phyloP scores from a whole-genome alignment of 306 rosid species.

The Quercus dentata region DNA sequence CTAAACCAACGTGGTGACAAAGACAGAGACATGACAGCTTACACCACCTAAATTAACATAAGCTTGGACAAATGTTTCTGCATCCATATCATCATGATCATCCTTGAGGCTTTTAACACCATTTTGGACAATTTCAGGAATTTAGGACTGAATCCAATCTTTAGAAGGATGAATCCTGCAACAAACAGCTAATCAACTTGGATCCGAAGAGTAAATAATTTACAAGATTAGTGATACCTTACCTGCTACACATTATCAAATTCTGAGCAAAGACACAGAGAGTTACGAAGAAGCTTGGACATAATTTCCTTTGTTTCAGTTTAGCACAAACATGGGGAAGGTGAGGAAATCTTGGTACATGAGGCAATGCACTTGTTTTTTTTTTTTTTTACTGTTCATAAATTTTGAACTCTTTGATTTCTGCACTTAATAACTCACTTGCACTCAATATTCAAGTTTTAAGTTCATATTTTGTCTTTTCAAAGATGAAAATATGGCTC shows the following conservation, averaged over 20 bases:
- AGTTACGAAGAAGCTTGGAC: slow-evolving; percentile 85
- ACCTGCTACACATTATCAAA: slow-evolving; percentile 97
- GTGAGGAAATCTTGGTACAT: slow-evolving; percentile 16
- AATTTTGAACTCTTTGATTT: too few relatives aligned
- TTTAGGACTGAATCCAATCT: slow-evolving; percentile 88
- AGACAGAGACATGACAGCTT: slow-evolving; percentile 19
- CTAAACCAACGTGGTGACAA: background rate
- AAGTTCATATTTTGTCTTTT: too few relatives aligned
- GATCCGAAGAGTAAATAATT: slow-evolving; percentile 26
- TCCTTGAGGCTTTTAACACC: slow-evolving; percentile 59
- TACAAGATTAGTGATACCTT: slow-evolving; percentile 10
- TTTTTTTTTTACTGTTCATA: too few relatives aligned
- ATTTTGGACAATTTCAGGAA: slow-evolving; percentile 72
- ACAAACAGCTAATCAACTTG: slow-evolving; percentile 17
- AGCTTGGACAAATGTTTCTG: slow-evolving; percentile 86
- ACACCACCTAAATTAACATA: slow-evolving; percentile 87
- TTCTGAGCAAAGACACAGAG: slow-evolving; percentile 89
- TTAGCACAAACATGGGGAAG: slow-evolving; percentile 42
- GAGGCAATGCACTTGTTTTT: slow-evolving; percentile 11
- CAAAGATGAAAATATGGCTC: too few relatives aligned
- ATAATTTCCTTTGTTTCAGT: slow-evolving; percentile 84
- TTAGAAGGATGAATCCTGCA: slow-evolving; percentile 85
- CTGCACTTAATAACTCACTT: too few relatives aligned
- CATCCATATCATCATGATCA: slow-evolving; percentile 77
- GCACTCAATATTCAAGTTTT: too few relatives aligned